Base-by-base conservation (phyloP, 2,329 filamentous ascomycete genomes). In the Ilyonectria mors-panacis region DNA sequence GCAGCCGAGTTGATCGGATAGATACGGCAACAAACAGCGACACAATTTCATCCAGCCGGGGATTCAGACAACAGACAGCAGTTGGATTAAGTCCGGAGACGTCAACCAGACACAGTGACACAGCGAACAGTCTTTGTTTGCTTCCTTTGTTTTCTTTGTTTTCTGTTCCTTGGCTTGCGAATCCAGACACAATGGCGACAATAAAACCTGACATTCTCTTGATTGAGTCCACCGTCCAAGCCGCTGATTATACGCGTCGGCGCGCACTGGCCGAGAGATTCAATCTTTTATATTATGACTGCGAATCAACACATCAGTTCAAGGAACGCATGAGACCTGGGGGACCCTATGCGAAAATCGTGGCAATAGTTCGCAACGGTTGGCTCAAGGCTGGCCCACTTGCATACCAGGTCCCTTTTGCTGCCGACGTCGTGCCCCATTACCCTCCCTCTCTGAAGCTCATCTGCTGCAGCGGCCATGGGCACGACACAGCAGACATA, bases 381-480 rank as follows among this genome's bases (percentile, higher is more conserved):
- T 70, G 68, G 68, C 68, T 70, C 45, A 70, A 70, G 30, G 68
- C 68, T 17, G 65, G 68, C 19, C 66, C 68, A 21, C 59, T 70
- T 9, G 62, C 68, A 13, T 63, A 70, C 19, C 44, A 48, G 17
- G 48, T 63, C 23, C 66, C 68, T 4, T 70, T 70, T 56, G 65
- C 65, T 3, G 57, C 53, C 19, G 59, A 70, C 30, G 63, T 70
- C 8, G 66, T 70, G 4, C 59, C 68, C 2, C 50, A 68, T 39
- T 70, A 68, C 48, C 68, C 68, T 6, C 45, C 66, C 6, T 60
- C 65, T 19, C 63, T 70, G n/a, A 68, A 59, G 50, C 59, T 70
- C 33, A 64, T 70, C 26, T 70, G 65, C 59, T 70, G 68, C 37
- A 70, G 66, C 23, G 68, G 68, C 3, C 68, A 70, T 54, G 68